phyloP scores from a whole-genome alignment of 441 rosid species.

The Sinapis alba region DNA sequence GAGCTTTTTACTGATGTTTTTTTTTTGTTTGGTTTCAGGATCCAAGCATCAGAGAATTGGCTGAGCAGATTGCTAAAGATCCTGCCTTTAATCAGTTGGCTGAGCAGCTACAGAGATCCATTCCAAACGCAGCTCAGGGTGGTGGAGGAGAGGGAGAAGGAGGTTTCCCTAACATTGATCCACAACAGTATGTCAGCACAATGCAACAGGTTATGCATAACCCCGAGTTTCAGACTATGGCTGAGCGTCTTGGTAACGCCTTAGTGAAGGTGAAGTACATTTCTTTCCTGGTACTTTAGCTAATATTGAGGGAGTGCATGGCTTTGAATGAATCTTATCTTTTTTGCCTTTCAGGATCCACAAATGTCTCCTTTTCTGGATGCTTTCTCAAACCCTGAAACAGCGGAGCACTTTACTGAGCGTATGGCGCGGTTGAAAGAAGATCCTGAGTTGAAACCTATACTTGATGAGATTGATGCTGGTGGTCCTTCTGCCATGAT shows the following conservation, averaged over 20 bases:
- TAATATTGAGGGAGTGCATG: slow-evolving; percentile 1
- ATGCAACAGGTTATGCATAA: slow-evolving; percentile 97
- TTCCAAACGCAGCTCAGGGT: slow-evolving; percentile 57
- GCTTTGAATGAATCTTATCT: neutral
- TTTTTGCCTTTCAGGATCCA: slow-evolving; percentile 64
- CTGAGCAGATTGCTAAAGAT: slow-evolving; percentile 89
- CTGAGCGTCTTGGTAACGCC: slow-evolving; percentile 84
- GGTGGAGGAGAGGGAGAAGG: slow-evolving; percentile 43
- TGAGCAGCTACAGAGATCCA: slow-evolving; percentile 82
- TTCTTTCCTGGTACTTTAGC: neutral
- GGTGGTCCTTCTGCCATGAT: slow-evolving; percentile 97
- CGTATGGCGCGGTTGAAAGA: slow-evolving; percentile 77
- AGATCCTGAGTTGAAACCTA: slow-evolving; percentile 82
- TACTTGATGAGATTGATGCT: slow-evolving; percentile 81
- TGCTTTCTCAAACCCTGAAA: slow-evolving; percentile 68
- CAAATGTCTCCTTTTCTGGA: slow-evolving; percentile 90
- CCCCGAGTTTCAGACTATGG: slow-evolving; percentile 90
- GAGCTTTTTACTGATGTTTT: slow-evolving; percentile 5
- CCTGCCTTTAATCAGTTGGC: slow-evolving; percentile 92
- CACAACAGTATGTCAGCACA: slow-evolving; percentile 71
- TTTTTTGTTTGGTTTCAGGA: slow-evolving; percentile 50
- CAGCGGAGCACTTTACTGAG: slow-evolving; percentile 78
- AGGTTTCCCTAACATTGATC: slow-evolving; percentile 62
- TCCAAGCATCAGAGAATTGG: slow-evolving; percentile 86
- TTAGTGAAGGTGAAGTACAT: slow-evolving; percentile 65